Conservation (phyloP, 176 grass and related monocot species). For the Bromus sterilis region DNA sequence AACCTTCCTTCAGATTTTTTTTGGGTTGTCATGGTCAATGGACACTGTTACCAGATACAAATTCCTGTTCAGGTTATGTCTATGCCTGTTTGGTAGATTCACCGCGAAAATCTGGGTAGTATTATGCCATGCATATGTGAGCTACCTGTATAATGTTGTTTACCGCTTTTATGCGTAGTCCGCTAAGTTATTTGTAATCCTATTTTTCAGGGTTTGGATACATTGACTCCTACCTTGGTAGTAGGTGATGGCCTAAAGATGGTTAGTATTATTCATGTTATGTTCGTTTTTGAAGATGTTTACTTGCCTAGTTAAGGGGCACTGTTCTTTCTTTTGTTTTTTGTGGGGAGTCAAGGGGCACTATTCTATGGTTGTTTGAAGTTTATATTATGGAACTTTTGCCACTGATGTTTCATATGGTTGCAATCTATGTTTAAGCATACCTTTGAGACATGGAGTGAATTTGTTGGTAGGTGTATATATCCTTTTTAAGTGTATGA, state of each 20-base stretch:
- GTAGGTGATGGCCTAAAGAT: slow-evolving; percentile 59
- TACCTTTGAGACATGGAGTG: neutral
- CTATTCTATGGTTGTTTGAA: neutral
- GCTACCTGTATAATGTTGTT: neutral
- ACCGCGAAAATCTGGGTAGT: neutral
- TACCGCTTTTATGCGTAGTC: neutral
- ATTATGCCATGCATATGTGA: neutral
- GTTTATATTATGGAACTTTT: neutral
- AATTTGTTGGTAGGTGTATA: neutral
- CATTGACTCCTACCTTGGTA: slow-evolving; percentile 47
- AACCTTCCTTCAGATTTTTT: neutral
- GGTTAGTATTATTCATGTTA: slow-evolving; percentile 24
- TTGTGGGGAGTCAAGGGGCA: neutral
- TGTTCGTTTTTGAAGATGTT: neutral
- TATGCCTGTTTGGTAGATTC: neutral
- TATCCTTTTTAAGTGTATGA: neutral
- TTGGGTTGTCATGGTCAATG: neutral
- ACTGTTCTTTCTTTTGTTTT: neutral
- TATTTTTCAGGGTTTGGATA: slow-evolving; percentile 74
- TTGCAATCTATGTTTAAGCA: neutral
- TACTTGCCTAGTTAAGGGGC: neutral
- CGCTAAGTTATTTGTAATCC: slow-evolving; percentile 3
- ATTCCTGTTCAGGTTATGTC: neutral
- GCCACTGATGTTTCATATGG: neutral
- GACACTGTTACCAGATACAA: neutral